Base-by-base conservation (phyloP, 345 rosid species). In the Xanthoceras sorbifolium region DNA sequence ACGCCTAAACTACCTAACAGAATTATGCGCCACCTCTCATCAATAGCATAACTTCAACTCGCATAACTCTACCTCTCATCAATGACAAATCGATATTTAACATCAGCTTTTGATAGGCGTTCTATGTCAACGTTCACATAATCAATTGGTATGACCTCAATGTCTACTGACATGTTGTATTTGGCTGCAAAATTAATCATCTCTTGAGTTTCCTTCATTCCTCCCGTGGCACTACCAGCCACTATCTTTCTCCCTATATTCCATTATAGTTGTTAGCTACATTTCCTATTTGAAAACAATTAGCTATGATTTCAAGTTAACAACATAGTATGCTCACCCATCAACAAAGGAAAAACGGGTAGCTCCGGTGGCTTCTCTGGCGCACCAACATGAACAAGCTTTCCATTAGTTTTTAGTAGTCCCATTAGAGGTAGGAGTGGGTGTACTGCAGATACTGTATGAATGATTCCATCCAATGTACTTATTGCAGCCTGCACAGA, bases 191-290 rank as follows among this genome's bases (percentile, higher is more conserved):
- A 73, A 60, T 90, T 78, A 0, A 88, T 3, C 92, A 84, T 88
- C 73, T 88, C 91, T 67, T 86, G 90, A n/a, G 88, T 88, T 79
- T 90, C 93, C 25, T 84, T 80, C 78, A 88, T 76, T 31, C 92
- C 90, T 63, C 92, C 94, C 11, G 80, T 46, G 62, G 57, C 31
- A 40, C 87, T 87, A 1, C 90, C 94, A 6, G 50, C 85, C 1
- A 87, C 77, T 22, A 66, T 76, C 68, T 88, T 90, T 81, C 87
- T 76, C 75, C 86, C 90, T 90, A 46, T 38, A 36, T 60, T 67
- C 17, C 64, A 57, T 18, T 29, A n/a, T 66, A 26, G 3, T 60
- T 67, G 38, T 70, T 25, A 64, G 42, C 54, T 32, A 62, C 8
- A 64, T 2, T 34, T 31, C 23, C 8, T n/a, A n/a, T n/a, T n/a